These are phyloP conservation scores for Pseudoperonospora humuli DNA, from an alignment of 352 stramenopile genomes.

Conservation along the genomic window DNA sequence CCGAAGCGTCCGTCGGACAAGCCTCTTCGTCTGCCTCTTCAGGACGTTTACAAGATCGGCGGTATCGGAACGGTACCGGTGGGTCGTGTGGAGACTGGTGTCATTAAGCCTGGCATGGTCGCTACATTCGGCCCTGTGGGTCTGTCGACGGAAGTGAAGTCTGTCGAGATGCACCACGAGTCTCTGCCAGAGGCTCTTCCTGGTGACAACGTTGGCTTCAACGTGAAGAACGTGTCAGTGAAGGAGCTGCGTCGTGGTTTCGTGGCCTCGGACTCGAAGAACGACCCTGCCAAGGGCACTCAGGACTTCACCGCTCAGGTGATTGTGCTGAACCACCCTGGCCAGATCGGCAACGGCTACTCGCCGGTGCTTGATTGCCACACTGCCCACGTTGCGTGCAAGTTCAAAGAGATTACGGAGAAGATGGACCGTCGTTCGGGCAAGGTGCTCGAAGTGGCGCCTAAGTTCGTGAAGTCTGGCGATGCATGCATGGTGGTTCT, in stretches of 20 bases:
- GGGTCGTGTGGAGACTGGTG: conserved; percentile 94
- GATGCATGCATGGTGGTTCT: conserved; percentile 95
- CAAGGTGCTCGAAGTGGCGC: conserved; percentile 91
- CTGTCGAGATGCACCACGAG: conserved; percentile 96
- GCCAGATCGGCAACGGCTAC: conserved; percentile 91
- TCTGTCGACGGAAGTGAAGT: conserved; percentile 91
- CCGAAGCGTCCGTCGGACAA: conserved; percentile 91
- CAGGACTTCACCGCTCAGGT: conserved; percentile 93
- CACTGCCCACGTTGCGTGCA: conserved; percentile 94
- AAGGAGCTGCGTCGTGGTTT: conserved; percentile 93
- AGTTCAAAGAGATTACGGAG: conserved; percentile 90
- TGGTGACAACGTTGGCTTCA: conserved; percentile 97
- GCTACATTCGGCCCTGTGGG: conserved; percentile 87
- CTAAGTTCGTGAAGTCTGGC: conserved; percentile 92
- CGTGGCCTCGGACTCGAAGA: conserved; percentile 90
- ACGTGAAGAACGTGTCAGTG: conserved; percentile 93
- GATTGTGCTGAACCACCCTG: conserved; percentile 94
- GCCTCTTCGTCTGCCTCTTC: conserved; percentile 92
- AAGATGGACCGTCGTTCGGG: conserved; percentile 96
- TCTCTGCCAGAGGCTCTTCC: conserved; percentile 86
- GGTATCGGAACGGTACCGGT: conserved; percentile 96
- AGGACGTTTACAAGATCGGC: conserved; percentile 97
- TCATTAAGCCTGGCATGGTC: conserved; percentile 92
- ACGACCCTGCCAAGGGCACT: conserved; percentile 83
- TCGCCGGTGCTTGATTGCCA: conserved; percentile 96